Base-by-base conservation (phyloP, 192 early-diverging fungal genomes). In the Mortierella claussenii region DNA sequence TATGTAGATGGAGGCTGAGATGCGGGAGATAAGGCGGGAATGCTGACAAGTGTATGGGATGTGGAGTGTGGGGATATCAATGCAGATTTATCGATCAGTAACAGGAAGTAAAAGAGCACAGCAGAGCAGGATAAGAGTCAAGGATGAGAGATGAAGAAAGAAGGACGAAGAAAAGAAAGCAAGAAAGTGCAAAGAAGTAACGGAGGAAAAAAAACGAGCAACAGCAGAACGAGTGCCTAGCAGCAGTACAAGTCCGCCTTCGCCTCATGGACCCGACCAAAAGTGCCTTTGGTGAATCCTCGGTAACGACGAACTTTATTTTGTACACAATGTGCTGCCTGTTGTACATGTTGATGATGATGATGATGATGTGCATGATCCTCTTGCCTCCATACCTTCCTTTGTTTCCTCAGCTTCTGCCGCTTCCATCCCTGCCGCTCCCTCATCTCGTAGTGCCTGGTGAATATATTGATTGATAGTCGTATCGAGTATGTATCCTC, bases 241-340 rank as follows among this genome's bases (percentile, higher is more conserved):
- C n/a, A n/a, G n/a, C n/a, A n/a, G n/a, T n/a, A n/a, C n/a, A n/a
- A n/a, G n/a, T n/a, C n/a, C n/a, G n/a, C n/a, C n/a, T n/a, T n/a
- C n/a, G n/a, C n/a, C n/a, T n/a, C n/a, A n/a, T n/a, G n/a, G n/a
- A n/a, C n/a, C n/a, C n/a, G n/a, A n/a, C n/a, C n/a, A n/a, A n/a
- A n/a, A n/a, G n/a, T n/a, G n/a, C n/a, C n/a, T n/a, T n/a, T n/a
- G n/a, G 37, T 32, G 51, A 13, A 31, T 53, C 51, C 51, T 32
- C 51, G 31, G 51, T 53, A 53, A 53, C 51, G 7, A 47, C n/a
- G n/a, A 47, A 40, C 37, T 40, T 40, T 40, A 40, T 40, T 13
- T 40, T 40, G 7, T 40, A n/a, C n/a, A n/a, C n/a, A n/a, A n/a
- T n/a, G 37, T 40, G 37, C 37, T 7, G 7, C 37, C 6, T 47